phyloP scores from a whole-genome alignment of 345 rosid genomes.

The Salix viminalis region DNA sequence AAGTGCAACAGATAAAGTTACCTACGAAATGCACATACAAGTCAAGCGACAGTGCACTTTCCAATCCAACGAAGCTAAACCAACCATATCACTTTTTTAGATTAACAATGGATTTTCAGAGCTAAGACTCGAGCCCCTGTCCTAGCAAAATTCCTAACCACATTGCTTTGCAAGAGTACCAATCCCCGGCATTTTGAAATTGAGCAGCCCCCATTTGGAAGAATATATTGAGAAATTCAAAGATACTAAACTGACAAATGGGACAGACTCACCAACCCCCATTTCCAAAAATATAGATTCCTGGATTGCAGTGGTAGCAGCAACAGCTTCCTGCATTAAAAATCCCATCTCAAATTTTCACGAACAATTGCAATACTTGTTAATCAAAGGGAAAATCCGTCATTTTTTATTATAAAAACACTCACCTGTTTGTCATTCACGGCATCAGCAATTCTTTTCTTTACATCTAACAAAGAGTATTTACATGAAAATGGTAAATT shows the following conservation, averaged over 20 bases:
- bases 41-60: too few relatives aligned
- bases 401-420: neutral
- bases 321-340: constrained; percentile 68
- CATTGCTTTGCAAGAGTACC: too few relatives aligned
- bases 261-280: constrained; percentile 57
- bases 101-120: too few relatives aligned
- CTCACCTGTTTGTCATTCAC: constrained; percentile 68
- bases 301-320: constrained; percentile 67
- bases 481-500: too few relatives aligned
- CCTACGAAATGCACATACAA: neutral
- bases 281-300: constrained; percentile 73
- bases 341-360: neutral
- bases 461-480: constrained; percentile 46
- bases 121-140: too few relatives aligned
- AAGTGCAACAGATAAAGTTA: neutral
- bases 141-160: too few relatives aligned
- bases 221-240: neutral
- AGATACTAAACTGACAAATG: neutral
- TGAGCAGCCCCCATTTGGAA: neutral
- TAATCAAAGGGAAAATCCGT: neutral
- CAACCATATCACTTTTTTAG: too few relatives aligned
- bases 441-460: constrained; percentile 71
- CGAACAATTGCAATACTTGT: neutral
- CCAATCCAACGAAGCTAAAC: too few relatives aligned
- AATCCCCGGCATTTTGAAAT: neutral